These are phyloP conservation scores for Tolypocladium ophioglossoides DNA, from an alignment of 2,329 filamentous ascomycete genomes.

Conservation along the genomic window DNA sequence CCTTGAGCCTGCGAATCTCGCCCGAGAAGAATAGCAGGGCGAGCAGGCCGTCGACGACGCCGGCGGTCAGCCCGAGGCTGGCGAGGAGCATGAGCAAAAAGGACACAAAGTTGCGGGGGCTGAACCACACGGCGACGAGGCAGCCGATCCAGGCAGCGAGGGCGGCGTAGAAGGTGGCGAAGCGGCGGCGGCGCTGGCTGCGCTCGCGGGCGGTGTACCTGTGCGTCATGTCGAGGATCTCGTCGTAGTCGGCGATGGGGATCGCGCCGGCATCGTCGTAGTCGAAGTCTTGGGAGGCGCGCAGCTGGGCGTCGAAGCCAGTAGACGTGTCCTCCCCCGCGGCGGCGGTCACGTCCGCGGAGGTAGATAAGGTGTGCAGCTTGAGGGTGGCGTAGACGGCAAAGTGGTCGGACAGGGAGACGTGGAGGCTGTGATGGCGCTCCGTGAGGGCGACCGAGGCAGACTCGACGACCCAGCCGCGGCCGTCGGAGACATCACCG, in stretches of 20 bases:
- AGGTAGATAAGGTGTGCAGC: constrained; percentile 26
- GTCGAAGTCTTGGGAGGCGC: constrained; percentile 7
- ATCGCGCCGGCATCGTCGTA: constrained; percentile 8
- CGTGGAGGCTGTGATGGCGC: constrained; percentile 69
- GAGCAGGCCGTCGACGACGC: constrained; percentile 75
- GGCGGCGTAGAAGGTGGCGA: constrained; percentile 62
- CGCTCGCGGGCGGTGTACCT: constrained; percentile 62
- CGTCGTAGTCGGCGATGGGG: constrained; percentile 34
- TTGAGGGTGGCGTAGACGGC: constrained; percentile 72
- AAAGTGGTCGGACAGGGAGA: constrained; percentile 91
- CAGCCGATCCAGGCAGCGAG: constrained; percentile 61
- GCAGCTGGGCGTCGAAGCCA: constrained; percentile 22
- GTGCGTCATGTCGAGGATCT: constrained; percentile 61
- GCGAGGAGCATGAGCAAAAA: constrained; percentile 74
- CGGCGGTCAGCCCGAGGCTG: constrained; percentile 65
- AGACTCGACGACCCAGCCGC: constrained; percentile 57
- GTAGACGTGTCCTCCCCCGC: constrained; percentile 10
- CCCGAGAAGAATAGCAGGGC: constrained; percentile 77
- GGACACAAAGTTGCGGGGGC: constrained; percentile 60
- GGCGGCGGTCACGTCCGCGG: constrained; percentile 6
- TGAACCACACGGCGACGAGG: constrained; percentile 79
- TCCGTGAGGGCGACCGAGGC: constrained; percentile 70
- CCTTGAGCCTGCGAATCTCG: constrained; percentile 71
- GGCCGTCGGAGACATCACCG: constrained; percentile 23
- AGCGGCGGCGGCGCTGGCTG: constrained; percentile 59